phyloP scores from a whole-genome alignment of 495 filamentous ascomycete species.

The Elasticomyces elasticus region DNA sequence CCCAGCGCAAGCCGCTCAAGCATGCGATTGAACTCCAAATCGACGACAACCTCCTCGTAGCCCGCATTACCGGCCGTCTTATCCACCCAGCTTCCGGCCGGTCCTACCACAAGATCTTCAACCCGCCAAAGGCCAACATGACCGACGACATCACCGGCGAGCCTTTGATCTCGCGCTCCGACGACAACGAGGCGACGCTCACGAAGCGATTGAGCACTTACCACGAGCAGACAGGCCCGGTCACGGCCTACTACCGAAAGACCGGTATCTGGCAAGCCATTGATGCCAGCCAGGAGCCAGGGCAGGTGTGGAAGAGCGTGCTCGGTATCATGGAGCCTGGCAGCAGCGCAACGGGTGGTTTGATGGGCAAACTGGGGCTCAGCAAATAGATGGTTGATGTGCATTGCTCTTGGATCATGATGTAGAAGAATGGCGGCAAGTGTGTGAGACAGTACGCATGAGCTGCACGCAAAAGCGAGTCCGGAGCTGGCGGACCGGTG shows the following conservation, averaged over 20 bases:
- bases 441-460: not conserved
- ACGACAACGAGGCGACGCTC: slow-evolving; percentile 95
- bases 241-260: slow-evolving; percentile 91
- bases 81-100: slow-evolving; percentile 92
- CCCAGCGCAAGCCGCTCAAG: slow-evolving; percentile 66
- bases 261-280: slow-evolving; percentile 94
- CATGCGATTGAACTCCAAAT: slow-evolving; percentile 96
- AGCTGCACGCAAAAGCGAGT: not conserved
- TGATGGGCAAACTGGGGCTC: slow-evolving; percentile 40
- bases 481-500: not conserved
- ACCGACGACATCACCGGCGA: slow-evolving; percentile 95
- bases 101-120: slow-evolving; percentile 96
- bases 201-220: slow-evolving; percentile 92
- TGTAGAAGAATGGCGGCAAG: not conserved
- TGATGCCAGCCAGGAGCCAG: slow-evolving; percentile 93
- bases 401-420: not conserved
- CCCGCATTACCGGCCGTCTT: slow-evolving; percentile 91
- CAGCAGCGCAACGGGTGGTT: slow-evolving; percentile 26
- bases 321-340: slow-evolving; percentile 70
- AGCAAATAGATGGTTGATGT: slow-evolving; percentile 25
- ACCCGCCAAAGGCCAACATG: slow-evolving; percentile 91
- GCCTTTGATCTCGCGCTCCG: slow-evolving; percentile 87
- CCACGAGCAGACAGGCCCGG: slow-evolving; percentile 85
- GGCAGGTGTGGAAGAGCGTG: slow-evolving; percentile 88
- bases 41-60: slow-evolving; percentile 83